Evolutionary conservation across 495 filamentous ascomycete genomes (phyloP).

Genomic region (Penicillium nucicola): DNA sequence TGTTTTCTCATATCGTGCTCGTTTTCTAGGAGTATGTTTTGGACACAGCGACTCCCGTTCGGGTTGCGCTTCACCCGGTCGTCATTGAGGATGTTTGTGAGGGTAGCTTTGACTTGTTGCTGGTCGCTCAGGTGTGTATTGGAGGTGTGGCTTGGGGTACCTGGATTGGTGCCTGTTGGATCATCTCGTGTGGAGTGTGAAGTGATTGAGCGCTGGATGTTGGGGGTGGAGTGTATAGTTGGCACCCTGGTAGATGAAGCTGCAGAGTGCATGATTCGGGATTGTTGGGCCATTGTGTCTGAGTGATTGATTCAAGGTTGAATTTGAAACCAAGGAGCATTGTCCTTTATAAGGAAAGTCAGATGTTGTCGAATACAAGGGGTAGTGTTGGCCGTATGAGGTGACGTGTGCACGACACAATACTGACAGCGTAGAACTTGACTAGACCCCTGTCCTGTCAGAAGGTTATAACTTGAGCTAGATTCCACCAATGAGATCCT

Average conservation of each 20-base stretch:
- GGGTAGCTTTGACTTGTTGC: slow-evolving; percentile 3
- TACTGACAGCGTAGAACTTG: background rate
- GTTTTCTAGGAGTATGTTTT: background rate
- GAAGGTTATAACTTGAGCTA: background rate
- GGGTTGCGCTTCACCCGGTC: slow-evolving; percentile 4
- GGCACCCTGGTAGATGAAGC: background rate
- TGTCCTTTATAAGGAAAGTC: background rate
- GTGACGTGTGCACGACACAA: slow-evolving; percentile 1
- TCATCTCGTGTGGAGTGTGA: background rate
- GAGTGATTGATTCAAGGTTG: background rate
- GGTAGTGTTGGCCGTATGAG: background rate
- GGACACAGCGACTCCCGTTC: background rate
- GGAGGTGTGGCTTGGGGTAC: too few species aligned
- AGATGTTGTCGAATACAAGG: background rate
- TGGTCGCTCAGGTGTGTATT: background rate
- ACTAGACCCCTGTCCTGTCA: background rate
- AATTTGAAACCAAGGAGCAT: background rate
- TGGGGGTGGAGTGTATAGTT: background rate
- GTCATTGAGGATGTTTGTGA: slow-evolving; percentile 8
- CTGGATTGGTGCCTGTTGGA: too few species aligned
- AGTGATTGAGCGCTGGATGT: background rate
- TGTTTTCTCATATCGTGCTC: slow-evolving; percentile 1
- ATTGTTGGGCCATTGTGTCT: background rate
- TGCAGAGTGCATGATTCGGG: background rate
- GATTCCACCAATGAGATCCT: background rate